A percentile compares a stretch with the other conserved stretches of the same genome.
Evolutionary conservation across 805 yeast genomes (phyloP).

Genomic region (Millerago galiae): DNA sequence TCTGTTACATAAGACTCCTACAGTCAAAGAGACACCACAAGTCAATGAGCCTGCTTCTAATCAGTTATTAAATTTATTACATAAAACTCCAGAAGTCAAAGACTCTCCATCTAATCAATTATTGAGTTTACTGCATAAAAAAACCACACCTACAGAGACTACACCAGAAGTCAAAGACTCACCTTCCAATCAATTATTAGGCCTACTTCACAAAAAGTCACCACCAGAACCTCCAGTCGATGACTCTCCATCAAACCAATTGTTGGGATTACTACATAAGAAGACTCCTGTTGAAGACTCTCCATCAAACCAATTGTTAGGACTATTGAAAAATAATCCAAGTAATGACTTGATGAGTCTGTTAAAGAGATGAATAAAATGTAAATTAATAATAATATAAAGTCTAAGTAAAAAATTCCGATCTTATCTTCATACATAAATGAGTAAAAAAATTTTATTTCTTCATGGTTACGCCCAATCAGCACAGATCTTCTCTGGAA

Average conservation of each 20-base stretch:
- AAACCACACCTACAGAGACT: too few relatives aligned
- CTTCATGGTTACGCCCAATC: constrained; percentile 89
- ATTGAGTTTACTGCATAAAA: constrained; percentile 12
- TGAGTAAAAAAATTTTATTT: constrained; percentile 53
- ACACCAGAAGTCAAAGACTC: not conserved
- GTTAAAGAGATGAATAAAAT: too few relatives aligned
- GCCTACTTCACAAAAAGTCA: constrained; percentile 11
- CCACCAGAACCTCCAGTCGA: too few relatives aligned
- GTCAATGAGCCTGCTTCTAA: constrained; percentile 3
- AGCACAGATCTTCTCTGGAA: constrained; percentile 70
- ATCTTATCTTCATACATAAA: not conserved
- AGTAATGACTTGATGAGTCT: too few relatives aligned
- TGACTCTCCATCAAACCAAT: constrained; percentile 9
- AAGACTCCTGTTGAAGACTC: too few relatives aligned
- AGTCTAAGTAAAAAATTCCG: too few relatives aligned
- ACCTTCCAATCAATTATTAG: constrained; percentile 14
- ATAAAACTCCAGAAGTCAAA: constrained; percentile 2
- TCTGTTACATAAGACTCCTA: constrained; percentile 7
- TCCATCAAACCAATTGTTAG: too few relatives aligned
- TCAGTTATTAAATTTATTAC: constrained; percentile 10
- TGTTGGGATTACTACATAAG: constrained; percentile 14
- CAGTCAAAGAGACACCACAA: constrained; percentile 3
- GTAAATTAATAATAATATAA: too few relatives aligned
- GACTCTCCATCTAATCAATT: constrained; percentile 11
- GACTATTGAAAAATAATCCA: too few relatives aligned